A percentile compares a stretch with the other conserved stretches of the same genome.
Conservation (phyloP, 2,329 filamentous ascomycete species). For the Colletotrichum horii region DNA sequence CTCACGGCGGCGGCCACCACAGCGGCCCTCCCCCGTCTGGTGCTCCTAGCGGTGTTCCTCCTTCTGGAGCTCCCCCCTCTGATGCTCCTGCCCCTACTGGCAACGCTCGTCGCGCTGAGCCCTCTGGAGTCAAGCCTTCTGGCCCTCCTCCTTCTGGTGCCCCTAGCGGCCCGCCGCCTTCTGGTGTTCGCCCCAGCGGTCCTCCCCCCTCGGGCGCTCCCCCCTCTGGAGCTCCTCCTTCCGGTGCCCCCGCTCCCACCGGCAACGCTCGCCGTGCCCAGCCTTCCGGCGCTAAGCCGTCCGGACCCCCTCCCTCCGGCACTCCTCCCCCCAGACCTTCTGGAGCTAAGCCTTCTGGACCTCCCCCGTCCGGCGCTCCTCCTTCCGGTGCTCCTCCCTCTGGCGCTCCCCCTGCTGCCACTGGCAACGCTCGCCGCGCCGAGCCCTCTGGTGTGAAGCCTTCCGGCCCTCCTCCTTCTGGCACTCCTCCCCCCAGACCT, state of each 20-base stretch:
- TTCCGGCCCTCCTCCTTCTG: not conserved
- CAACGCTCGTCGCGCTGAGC: not conserved
- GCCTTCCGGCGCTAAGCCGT: not conserved
- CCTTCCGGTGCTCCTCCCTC: not conserved
- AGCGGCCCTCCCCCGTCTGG: not conserved
- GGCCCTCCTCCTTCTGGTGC: not conserved
- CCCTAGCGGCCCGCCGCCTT: not conserved
- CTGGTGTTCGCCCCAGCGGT: not conserved
- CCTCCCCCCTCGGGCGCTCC: not conserved
- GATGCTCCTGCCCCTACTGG: not conserved
- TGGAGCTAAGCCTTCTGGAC: not conserved
- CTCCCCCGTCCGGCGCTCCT: not conserved
- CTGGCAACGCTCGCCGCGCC: not conserved
- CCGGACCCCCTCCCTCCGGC: not conserved
- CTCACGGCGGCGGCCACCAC: not conserved
- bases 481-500: not conserved
- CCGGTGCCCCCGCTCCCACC: not conserved
- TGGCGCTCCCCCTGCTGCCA: not conserved
- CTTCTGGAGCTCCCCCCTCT: not conserved
- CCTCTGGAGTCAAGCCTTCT: not conserved
- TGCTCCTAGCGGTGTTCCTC: not conserved
- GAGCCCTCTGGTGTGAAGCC: not conserved
- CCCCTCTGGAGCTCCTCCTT: not conserved
- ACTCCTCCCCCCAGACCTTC: not conserved
- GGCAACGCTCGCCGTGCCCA: slow-evolving; percentile 1